phyloP scores from a whole-genome alignment of 257 asterid genomes.

The Jacaranda mimosifolia region DNA sequence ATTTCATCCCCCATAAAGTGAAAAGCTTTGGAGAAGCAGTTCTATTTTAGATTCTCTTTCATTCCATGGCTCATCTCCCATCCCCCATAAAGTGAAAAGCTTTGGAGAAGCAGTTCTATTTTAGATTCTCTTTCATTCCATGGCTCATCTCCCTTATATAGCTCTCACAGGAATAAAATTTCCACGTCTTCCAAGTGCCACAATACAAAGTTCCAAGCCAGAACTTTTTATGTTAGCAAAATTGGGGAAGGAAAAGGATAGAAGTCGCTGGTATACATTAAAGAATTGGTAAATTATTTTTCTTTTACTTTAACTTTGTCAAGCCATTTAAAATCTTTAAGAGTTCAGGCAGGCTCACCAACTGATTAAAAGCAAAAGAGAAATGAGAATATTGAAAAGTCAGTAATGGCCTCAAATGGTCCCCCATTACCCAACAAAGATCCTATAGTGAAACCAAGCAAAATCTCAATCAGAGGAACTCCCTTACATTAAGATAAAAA shows the following conservation, averaged over 20 bases:
- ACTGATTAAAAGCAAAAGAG: too few species aligned
- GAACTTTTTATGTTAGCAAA: too few species aligned
- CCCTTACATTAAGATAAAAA: background rate
- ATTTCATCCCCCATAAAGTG: background rate
- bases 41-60: slow-evolving; percentile 4
- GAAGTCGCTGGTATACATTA: too few species aligned
- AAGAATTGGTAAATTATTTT: too few species aligned
- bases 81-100: background rate
- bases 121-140: background rate
- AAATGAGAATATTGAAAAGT: background rate
- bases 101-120: background rate
- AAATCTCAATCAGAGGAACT: background rate
- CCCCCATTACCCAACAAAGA: background rate
- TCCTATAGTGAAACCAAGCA: slow-evolving; percentile 14
- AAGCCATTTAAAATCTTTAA: too few species aligned
- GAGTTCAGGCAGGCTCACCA: too few species aligned
- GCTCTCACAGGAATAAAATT: background rate
- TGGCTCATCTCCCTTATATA: background rate
- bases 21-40: slow-evolving; percentile 1
- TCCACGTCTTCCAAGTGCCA: too few species aligned
- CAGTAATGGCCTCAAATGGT: background rate
- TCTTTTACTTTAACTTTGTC: too few species aligned
- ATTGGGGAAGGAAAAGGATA: too few species aligned
- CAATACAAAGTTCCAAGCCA: too few species aligned
- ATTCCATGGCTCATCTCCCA: background rate